Percentiles rank a stretch among this genome's conserved stretches.
Conservation (phyloP, 208 protist species). For the Trypanosoma scelopori region DNA sequence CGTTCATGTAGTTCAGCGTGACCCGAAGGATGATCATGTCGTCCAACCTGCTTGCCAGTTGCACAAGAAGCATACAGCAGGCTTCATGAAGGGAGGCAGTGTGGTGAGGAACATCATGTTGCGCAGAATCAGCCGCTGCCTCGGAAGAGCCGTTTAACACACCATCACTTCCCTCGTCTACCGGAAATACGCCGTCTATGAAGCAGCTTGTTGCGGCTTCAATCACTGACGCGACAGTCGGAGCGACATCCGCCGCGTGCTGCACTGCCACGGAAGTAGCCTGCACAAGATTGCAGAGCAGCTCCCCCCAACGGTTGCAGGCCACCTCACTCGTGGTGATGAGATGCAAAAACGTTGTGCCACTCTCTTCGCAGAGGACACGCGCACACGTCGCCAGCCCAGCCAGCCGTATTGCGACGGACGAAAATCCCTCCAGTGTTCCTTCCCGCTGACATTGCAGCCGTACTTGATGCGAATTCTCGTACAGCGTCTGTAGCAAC, state of each 20-base stretch:
- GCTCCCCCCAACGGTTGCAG: constrained; percentile 9
- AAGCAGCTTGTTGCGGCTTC: constrained; percentile 11
- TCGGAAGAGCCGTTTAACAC: not conserved
- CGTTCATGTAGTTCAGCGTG: constrained; percentile 12
- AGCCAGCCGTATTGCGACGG: not conserved
- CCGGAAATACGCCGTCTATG: constrained; percentile 12
- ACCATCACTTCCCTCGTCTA: constrained; percentile 2
- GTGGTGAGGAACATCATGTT: not conserved
- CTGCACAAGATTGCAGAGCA: constrained; percentile 3
- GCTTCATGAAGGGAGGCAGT: not conserved
- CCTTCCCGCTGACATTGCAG: not conserved
- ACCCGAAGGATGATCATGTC: not conserved
- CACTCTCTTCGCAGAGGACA: constrained; percentile 23
- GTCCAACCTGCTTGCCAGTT: not conserved
- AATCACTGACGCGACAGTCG: constrained; percentile 8
- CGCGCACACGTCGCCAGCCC: constrained; percentile 25
- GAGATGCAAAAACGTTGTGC: constrained; percentile 1
- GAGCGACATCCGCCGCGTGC: not conserved
- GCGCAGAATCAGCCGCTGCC: not conserved
- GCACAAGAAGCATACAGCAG: constrained; percentile 1
- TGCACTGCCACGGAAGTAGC: not conserved
- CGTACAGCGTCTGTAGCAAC: constrained; percentile 3
- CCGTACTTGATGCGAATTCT: not conserved
- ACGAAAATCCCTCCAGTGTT: not conserved
- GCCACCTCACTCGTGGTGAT: not conserved